Conservation (phyloP, 2,329 filamentous ascomycete species). For the Colletotrichum simmondsii region DNA sequence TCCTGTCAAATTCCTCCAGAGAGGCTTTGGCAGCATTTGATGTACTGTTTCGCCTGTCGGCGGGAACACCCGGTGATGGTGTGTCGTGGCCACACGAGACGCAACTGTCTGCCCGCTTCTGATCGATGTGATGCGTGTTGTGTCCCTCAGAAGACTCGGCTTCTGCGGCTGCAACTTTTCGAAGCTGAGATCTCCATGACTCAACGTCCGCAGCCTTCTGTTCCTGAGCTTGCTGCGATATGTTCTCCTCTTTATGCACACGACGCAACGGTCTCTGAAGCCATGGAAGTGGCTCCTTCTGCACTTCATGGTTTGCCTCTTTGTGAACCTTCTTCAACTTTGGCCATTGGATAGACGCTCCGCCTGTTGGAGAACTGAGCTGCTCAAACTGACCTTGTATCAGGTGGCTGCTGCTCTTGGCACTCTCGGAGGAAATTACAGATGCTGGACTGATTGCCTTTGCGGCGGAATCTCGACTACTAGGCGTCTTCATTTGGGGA, state of each 20-base stretch:
- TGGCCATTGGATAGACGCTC: constrained; percentile 20
- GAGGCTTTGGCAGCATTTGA: not conserved
- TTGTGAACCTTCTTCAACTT: constrained; percentile 27
- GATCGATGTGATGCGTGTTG: not conserved
- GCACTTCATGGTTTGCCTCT: not conserved
- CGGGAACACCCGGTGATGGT: not conserved
- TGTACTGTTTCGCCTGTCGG: not conserved
- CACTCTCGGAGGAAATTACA: not conserved
- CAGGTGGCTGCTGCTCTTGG: not conserved
- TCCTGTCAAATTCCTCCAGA: not conserved
- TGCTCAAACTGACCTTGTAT: not conserved
- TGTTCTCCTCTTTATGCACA: constrained; percentile 29
- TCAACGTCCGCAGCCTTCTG: constrained; percentile 9
- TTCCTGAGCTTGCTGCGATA: constrained; percentile 1
- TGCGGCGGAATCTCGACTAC: not conserved
- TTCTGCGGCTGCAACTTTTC: not conserved
- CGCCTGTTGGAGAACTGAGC: not conserved
- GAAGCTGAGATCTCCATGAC: constrained; percentile 25
- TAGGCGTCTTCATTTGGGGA: not conserved
- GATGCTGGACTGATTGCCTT: not conserved
- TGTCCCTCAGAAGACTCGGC: not conserved
- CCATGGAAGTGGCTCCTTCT: constrained; percentile 19
- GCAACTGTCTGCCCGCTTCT: constrained; percentile 11
- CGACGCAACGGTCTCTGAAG: constrained; percentile 21
- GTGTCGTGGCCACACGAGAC: not conserved